A percentile compares a stretch with the other conserved stretches of the same genome.
Evolutionary conservation across 2,329 filamentous ascomycete genomes (phyloP).

Genomic region (Cladosporium colombiae): DNA sequence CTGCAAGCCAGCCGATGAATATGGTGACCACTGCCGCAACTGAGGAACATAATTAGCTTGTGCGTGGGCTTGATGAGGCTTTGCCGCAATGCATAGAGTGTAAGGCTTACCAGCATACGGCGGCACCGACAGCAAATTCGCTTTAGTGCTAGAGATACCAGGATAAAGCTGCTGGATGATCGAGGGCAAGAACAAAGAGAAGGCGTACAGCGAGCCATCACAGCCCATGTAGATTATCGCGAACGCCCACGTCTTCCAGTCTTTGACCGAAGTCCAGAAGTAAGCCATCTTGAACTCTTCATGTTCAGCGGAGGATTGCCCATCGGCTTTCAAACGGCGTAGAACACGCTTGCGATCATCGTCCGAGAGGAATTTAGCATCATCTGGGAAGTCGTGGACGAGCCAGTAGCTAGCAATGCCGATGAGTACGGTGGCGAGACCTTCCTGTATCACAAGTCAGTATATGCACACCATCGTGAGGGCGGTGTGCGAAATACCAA

Average conservation of each 20-base stretch:
- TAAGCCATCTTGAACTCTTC: conserved; percentile 74
- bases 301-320: conserved; percentile 72
- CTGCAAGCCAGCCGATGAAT: conserved; percentile 71
- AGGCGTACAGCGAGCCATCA: conserved; percentile 71
- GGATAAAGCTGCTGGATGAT: conserved; percentile 62
- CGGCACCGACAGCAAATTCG: conserved; percentile 73
- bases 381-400: conserved; percentile 79
- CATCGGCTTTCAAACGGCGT: conserved; percentile 67
- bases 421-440: conserved; percentile 67
- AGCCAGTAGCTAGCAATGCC: conserved; percentile 72
- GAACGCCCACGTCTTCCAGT: conserved; percentile 81
- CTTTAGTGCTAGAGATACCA: conserved; percentile 60
- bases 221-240: conserved; percentile 78
- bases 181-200: conserved; percentile 75
- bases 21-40: conserved; percentile 70
- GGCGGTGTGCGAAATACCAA: not conserved
- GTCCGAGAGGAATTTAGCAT: conserved; percentile 65
- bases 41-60: not conserved
- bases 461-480: not conserved
- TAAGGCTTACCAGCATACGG: conserved; percentile 59
- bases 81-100: not conserved
- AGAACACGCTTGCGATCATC: conserved; percentile 71
- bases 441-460: conserved; percentile 45
- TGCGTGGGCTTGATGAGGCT: not conserved
- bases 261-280: conserved; percentile 69